Conservation (phyloP, 371 early-diverging fungal species). For the Syncephalastrum monosporum region DNA sequence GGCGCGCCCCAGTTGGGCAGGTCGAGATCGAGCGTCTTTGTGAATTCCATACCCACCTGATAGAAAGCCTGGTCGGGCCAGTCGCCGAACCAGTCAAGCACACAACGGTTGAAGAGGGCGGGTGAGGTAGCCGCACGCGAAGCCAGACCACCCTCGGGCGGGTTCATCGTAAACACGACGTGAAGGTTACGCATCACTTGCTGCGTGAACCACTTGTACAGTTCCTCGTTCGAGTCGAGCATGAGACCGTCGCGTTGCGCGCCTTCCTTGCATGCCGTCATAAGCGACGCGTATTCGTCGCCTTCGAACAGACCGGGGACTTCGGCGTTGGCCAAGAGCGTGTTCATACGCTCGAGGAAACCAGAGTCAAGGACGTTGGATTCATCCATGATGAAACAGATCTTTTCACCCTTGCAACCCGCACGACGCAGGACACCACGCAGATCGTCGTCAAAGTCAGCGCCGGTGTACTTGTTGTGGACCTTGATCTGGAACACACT, state of each 20-base stretch:
- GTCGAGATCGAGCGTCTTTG: slow-evolving; percentile 88
- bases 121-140: slow-evolving; percentile 96
- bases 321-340: slow-evolving; percentile 97
- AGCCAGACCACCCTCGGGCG: slow-evolving; percentile 93
- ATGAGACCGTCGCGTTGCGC: slow-evolving; percentile 91
- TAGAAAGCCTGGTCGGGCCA: slow-evolving; percentile 98
- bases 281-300: slow-evolving; percentile 93
- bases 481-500: slow-evolving; percentile 95
- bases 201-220: slow-evolving; percentile 96
- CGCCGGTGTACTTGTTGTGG: slow-evolving; percentile 93
- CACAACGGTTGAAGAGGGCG: slow-evolving; percentile 99
- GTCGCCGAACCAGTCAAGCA: slow-evolving; percentile 99
- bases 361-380: slow-evolving; percentile 95
- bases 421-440: slow-evolving; percentile 87
- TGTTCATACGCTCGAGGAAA: slow-evolving; percentile 99
- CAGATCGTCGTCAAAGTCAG: slow-evolving; percentile 98
- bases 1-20: slow-evolving; percentile 69
- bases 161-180: slow-evolving; percentile 99
- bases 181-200: slow-evolving; percentile 97
- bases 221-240: slow-evolving; percentile 93
- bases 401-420: slow-evolving; percentile 97
- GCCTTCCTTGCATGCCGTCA: slow-evolving; percentile 95
- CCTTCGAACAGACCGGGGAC: slow-evolving; percentile 99
- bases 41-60: slow-evolving; percentile 97
- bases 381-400: slow-evolving; percentile 98